These are phyloP conservation scores for Endotrypanum monterogeii DNA, from an alignment of 208 protist species.

Conservation along the genomic window DNA sequence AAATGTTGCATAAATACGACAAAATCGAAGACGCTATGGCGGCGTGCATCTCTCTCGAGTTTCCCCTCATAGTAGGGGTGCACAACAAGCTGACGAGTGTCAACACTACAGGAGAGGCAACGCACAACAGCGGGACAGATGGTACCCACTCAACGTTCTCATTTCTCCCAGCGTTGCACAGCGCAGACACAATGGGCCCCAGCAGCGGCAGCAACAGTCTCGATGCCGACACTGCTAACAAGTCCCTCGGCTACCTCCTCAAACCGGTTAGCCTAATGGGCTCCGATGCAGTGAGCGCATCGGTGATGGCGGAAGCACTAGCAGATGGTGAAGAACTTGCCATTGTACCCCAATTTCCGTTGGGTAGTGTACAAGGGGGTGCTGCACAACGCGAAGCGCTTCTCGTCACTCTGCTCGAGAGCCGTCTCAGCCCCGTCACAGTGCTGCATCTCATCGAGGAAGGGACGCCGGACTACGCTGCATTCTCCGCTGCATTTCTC, in stretches of 20 bases:
- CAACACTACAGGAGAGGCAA: constrained; percentile 26
- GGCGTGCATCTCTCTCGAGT: constrained; percentile 28
- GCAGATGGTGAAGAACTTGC: constrained; percentile 26
- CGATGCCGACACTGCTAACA: constrained; percentile 17
- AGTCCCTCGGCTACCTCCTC: constrained; percentile 24
- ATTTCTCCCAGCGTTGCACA: constrained; percentile 23
- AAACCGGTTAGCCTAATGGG: constrained; percentile 17
- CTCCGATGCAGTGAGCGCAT: constrained; percentile 1
- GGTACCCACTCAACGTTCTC: constrained; percentile 1
- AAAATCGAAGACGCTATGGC: constrained; percentile 57
- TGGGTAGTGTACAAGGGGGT: constrained; percentile 38
- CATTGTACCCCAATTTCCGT: constrained; percentile 24
- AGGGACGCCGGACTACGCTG: constrained; percentile 42
- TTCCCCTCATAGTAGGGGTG: constrained; percentile 39
- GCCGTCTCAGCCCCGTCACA: constrained; percentile 32
- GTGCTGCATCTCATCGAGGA: constrained; percentile 58
- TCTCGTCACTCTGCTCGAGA: constrained; percentile 35
- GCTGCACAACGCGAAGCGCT: constrained; percentile 51
- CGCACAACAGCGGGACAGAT: neutral
- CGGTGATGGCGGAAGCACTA: constrained; percentile 14
- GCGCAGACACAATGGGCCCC: neutral
- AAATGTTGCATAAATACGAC: constrained; percentile 37
- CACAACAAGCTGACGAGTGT: constrained; percentile 21
- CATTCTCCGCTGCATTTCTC: constrained; percentile 45
- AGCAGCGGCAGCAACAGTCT: constrained; percentile 26